These are phyloP conservation scores for Xylariaceae sp. DNA, from an alignment of 2,329 filamentous ascomycete genomes.

Conservation along the genomic window DNA sequence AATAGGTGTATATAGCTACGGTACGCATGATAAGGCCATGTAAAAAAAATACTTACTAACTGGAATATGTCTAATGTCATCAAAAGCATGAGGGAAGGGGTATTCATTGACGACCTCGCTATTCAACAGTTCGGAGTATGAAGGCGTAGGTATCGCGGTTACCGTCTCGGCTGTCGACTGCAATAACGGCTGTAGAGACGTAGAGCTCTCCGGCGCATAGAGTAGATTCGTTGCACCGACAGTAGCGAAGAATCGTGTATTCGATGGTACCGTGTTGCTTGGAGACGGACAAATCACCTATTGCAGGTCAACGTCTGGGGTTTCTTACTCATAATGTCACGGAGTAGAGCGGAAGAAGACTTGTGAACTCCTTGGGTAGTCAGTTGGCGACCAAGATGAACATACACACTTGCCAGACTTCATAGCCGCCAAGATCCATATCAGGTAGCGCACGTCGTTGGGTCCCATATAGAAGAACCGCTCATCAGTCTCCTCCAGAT, in stretches of 20 bases:
- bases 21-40: neutral
- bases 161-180: constrained; percentile 2
- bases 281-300: constrained; percentile 15
- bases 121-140: constrained; percentile 8
- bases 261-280: constrained; percentile 13
- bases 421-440: constrained; percentile 27
- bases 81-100: constrained; percentile 12
- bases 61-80: constrained; percentile 4
- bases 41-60: constrained; percentile 7
- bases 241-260: constrained; percentile 14
- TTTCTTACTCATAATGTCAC: neutral
- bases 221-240: constrained; percentile 14
- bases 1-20: too few relatives aligned
- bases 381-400: constrained; percentile 5
- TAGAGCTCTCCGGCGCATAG: constrained; percentile 14
- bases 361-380: neutral
- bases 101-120: constrained; percentile 10
- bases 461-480: constrained; percentile 26
- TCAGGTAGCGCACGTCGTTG: constrained; percentile 24
- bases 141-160: constrained; percentile 6
- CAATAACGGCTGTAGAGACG: constrained; percentile 5
- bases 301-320: neutral
- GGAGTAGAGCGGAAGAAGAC: neutral
- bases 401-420: constrained; percentile 25
- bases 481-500: constrained; percentile 15